A percentile compares a stretch with the other conserved stretches of the same genome.
These are phyloP conservation scores for Leptographium wingfieldii DNA, from an alignment of 2,329 filamentous ascomycete species.

Conservation along the genomic window DNA sequence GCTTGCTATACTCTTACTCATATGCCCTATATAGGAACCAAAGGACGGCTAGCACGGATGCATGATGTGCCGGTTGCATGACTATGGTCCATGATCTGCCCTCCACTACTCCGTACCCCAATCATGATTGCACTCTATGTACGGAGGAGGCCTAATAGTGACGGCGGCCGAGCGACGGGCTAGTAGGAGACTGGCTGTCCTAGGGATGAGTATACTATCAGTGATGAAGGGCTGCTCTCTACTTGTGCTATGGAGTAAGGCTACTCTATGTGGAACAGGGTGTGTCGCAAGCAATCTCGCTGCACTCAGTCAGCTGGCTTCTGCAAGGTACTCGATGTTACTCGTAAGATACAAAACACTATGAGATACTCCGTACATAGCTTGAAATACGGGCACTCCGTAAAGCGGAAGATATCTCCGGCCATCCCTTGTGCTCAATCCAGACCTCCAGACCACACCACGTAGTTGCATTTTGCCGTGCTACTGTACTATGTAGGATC, in stretches of 20 bases:
- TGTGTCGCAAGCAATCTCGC: constrained; percentile 1
- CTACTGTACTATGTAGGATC: not conserved
- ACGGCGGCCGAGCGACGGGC: too few species aligned
- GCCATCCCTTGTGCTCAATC: not conserved
- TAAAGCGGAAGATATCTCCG: too few species aligned
- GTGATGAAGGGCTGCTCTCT: not conserved
- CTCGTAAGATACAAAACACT: too few species aligned
- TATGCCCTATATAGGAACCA: not conserved
- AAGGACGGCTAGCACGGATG: not conserved
- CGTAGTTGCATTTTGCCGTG: not conserved
- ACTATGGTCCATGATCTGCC: constrained; percentile 1
- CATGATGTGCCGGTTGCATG: not conserved
- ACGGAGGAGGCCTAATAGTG: not conserved
- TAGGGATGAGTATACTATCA: not conserved
- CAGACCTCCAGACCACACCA: not conserved
- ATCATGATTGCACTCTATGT: not conserved
- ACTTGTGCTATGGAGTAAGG: not conserved
- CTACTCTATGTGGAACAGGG: not conserved
- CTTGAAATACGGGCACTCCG: too few species aligned
- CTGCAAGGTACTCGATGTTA: too few species aligned
- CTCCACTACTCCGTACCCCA: not conserved
- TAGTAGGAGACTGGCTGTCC: not conserved
- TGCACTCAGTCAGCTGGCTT: not conserved
- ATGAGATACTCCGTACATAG: too few species aligned
- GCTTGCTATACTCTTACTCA: not conserved